Base-by-base conservation (phyloP, 768 basidiomycete species). In the Leccinum sublutescens region DNA sequence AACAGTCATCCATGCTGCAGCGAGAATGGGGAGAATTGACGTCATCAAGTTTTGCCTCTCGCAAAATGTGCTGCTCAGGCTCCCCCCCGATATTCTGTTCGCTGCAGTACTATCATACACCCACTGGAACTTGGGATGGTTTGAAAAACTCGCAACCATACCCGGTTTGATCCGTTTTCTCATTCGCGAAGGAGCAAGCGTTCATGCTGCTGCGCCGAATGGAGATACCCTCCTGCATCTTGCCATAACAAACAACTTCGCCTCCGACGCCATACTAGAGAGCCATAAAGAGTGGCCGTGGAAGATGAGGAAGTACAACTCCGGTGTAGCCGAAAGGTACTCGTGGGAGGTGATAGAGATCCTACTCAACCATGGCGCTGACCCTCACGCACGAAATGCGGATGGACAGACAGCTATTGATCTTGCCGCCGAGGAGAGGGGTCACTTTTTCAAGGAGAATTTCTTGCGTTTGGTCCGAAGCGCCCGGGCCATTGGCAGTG, bases 401-500 rank as follows among this genome's bases (percentile, higher is more conserved):
- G n/a, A 40, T 1, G 59, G 54, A 11, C 4, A 52, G 34, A 52
- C 61, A 0, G 21, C 61, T 0, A 11, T 40, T 23, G 54, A 45
- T 21, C 19, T 56, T 38, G 61, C 59, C 12, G 61, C 59, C 12
- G 11, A 52, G n/a, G 40, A 1, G 4, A 34, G 34, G 7, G 54
- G 50, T 10, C 43, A 29, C 1, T 52, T 31, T 17, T 52, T 51
- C 49, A 17, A 55, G 1, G 12, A 55, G 15, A 62, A 62, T 29
- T 62, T 62, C n/a, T n/a, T 40, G 2, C 61, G 59, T 2, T 51
- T 61, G 38, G 33, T 60, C 2, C 17, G 8, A 3, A 29, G 50
- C 36, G 6, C 51, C 17, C 43, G 1, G 12, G 4, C 17, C 29
- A 29, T 9, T 29, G 9, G 29, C 9, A 29, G 29, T 29, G 9